phyloP scores from a whole-genome alignment of 331 rosid species.

The Malus hybrid region DNA sequence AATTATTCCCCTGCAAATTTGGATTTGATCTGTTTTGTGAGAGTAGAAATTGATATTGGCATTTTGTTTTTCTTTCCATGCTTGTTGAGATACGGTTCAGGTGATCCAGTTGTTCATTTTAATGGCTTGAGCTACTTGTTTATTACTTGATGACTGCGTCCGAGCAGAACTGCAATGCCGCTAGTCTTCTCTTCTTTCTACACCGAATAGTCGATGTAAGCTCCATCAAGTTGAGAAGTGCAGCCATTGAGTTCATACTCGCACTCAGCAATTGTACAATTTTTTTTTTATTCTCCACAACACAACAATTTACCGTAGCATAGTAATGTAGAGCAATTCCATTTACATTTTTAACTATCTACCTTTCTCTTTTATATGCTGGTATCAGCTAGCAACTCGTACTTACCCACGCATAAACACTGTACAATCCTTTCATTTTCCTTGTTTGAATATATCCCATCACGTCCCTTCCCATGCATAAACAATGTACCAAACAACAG shows the following conservation, averaged over 20 bases:
- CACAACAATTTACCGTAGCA: too few species aligned
- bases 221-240: background rate
- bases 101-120: conserved; percentile 86
- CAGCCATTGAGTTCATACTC: too few species aligned
- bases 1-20: background rate
- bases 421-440: too few species aligned
- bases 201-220: conserved; percentile 97
- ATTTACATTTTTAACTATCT: too few species aligned
- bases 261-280: too few species aligned
- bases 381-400: conserved; percentile 2
- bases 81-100: conserved; percentile 17
- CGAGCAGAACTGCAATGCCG: conserved; percentile 95
- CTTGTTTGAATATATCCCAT: too few species aligned
- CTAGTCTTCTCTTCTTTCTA: conserved; percentile 80
- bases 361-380: background rate
- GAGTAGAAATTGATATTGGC: background rate
- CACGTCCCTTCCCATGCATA: too few species aligned
- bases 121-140: conserved; percentile 88
- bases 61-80: background rate
- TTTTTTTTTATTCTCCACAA: too few species aligned
- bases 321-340: too few species aligned
- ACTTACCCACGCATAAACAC: background rate
- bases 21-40: background rate
- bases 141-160: conserved; percentile 84
- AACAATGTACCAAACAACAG: too few species aligned